Evolutionary conservation across 2,329 filamentous ascomycete genomes (phyloP), one percentile per base, ranked within the genome.

Genomic region (Xylariaceae sp.): DNA sequence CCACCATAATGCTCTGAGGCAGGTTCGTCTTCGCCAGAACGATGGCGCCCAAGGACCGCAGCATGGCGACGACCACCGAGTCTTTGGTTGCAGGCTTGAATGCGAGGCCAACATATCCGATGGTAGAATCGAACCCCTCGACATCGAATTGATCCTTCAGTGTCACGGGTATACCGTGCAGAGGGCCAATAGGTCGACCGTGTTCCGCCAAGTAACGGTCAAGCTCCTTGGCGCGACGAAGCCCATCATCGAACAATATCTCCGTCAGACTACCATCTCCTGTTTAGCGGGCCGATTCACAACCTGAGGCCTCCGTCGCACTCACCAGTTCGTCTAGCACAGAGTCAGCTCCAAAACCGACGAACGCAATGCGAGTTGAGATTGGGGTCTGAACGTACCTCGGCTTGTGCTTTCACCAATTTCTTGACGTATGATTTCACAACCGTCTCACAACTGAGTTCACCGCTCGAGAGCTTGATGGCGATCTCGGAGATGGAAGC

Each of bases 131-230:
- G 3, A 76, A 65, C 1, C 79, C 81, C 54, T 77, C 77, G 40
- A 86, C 71, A 21, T 84, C 77, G 66, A 85, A 86, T 13, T 81
- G 80, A 48, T 86, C 83, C 63, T 86, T 86, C 12, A 83, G 45
- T 2, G 65, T 63, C 30, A 67, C 49, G 1, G 65, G 65, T 13
- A 68, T 47, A 8, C 65, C 64, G 36, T 64, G 62, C 5, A 68
- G 45, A 7, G 65, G 64, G 1, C 60, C 62, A 16, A 58, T 19
- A 1, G 56, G 15, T 15, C 29, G 52, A 12, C 60, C 54, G 19
- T 61, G 49, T 22, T 58, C 18, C 3, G 19, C n/a, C 15, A 45
- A 39, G 46, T 59, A 56, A 1, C 21, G 16, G 42, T 67, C 65
- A 7, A 67, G 63, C 37, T 59, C 58, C 18, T 51, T 57, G 16